Evolutionary conservation across 2,329 filamentous ascomycete species (phyloP), one percentile per base, ranked within the genome.

Genomic region (Aspergillus hiratsukae): DNA sequence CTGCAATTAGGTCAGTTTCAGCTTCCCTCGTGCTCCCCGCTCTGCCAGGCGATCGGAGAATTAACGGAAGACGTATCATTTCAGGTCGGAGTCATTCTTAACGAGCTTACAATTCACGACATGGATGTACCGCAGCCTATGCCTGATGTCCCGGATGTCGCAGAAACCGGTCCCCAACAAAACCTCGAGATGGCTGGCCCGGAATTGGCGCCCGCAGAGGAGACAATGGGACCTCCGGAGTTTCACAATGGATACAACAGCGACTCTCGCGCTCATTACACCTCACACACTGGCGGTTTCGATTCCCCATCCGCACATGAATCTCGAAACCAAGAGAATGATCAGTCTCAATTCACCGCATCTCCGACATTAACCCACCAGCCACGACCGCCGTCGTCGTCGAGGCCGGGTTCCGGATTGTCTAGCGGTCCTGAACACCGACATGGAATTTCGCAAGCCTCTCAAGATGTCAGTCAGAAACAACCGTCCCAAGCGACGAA

Each of bases 351-450:
- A 56, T 70, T 75, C 48, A 72, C 71, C 55, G 75, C 72, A 14
- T 76, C 77, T 17, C 75, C 72, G 21, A 62, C 65, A 14, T 66
- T 76, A 55, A 70, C 63, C 35, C 70, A 76, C 53, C 76, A 78
- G 54, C 73, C 76, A 48, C 69, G 68, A 40, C 64, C 67, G 21
- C 67, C 70, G 43, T 69, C 75, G 46, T 64, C 72, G 14, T 72
- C 68, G 40, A 75, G 78, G 65, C 82, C 82, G 4, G 76, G 74
- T 53, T 83, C 81, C 41, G 78, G 77, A 28, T 68, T 82, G 59
- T 81, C 80, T 23, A 72, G 68, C 54, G 72, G 71, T 17, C 69
- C 73, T 17, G 75, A 77, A 53, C 43, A 46, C 11, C 70, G 72
- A 61, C 78, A 80, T 65, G 71, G 74, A 51, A 69, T 78, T 53